phyloP scores from a whole-genome alignment of 2,329 filamentous ascomycete species.

The Trichoderma arundinaceum region DNA sequence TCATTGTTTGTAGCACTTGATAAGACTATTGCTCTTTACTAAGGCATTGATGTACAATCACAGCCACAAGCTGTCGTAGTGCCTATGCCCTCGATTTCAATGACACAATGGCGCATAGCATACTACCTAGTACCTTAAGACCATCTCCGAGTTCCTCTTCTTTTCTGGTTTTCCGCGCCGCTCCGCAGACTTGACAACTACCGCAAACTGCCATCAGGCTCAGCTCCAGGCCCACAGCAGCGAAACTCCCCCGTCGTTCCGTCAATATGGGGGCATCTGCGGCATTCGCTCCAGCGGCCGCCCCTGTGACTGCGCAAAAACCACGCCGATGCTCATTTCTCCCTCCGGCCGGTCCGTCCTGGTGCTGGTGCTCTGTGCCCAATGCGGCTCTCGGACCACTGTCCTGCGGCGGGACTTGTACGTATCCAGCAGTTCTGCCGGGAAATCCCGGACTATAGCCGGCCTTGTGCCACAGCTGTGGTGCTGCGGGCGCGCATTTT shows the following conservation, averaged over 20 bases:
- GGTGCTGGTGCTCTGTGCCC: background rate
- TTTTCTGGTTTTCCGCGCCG: no score
- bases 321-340: constrained; percentile 1
- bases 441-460: constrained; percentile 37
- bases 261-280: background rate
- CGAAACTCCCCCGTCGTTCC: background rate
- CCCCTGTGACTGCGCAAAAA: background rate
- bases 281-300: background rate
- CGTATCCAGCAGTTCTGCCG: constrained; percentile 22
- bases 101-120: no score
- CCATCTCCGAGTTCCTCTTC: no score
- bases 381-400: background rate
- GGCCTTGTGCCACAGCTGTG: constrained; percentile 20
- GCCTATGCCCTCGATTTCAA: no score
- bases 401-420: background rate
- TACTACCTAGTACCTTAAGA: no score
- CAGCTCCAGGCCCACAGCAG: background rate
- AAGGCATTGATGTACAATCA: background rate
- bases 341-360: constrained; percentile 22
- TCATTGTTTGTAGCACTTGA: no score
- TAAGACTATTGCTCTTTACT: no score
- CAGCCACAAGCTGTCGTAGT: background rate
- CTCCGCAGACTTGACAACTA: no score
- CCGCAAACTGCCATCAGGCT: background rate
- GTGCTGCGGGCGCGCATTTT: constrained; percentile 20